Percentiles rank a stretch among this genome's conserved stretches.
Conservation (phyloP, 2,329 filamentous ascomycete species). For the Hawksworthiomyces lignivorus region DNA sequence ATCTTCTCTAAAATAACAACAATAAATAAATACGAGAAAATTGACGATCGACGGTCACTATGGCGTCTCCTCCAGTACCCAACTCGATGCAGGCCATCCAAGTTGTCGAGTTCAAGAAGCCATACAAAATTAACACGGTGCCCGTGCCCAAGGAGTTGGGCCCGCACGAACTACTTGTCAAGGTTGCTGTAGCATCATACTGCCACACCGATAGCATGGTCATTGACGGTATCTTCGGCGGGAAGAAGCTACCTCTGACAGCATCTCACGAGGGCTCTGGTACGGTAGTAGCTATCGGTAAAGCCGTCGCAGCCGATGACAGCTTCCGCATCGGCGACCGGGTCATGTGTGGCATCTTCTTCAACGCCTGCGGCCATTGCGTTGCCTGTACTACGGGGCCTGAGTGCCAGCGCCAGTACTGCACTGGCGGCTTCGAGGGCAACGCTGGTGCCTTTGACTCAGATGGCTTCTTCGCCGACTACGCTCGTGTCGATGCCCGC, state of each 20-base stretch:
- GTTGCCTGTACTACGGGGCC: constrained; percentile 41
- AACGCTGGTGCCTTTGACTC: constrained; percentile 37
- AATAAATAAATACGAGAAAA: too few species aligned
- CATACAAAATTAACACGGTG: constrained; percentile 44
- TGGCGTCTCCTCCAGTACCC: constrained; percentile 11
- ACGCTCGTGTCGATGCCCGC: constrained; percentile 41
- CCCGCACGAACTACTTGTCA: constrained; percentile 50
- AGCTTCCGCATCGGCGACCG: constrained; percentile 41
- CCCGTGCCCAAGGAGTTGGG: constrained; percentile 40
- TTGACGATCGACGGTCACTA: too few species aligned
- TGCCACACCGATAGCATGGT: constrained; percentile 58
- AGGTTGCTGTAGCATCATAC: constrained; percentile 50
- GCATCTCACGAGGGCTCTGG: constrained; percentile 51
- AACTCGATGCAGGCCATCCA: constrained; percentile 24
- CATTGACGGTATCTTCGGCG: constrained; percentile 35
- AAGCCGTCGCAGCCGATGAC: constrained; percentile 18
- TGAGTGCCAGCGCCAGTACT: constrained; percentile 46
- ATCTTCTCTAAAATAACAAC: too few species aligned
- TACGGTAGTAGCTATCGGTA: constrained; percentile 42
- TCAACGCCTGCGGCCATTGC: constrained; percentile 46
- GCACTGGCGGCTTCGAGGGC: constrained; percentile 32
- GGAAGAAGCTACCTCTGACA: constrained; percentile 41
- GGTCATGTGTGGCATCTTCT: constrained; percentile 47
- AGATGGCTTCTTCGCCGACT: constrained; percentile 52
- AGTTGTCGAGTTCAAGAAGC: constrained; percentile 39